Base-by-base conservation (phyloP, 2,329 filamentous ascomycete species). In the Cladosporium phlei region DNA sequence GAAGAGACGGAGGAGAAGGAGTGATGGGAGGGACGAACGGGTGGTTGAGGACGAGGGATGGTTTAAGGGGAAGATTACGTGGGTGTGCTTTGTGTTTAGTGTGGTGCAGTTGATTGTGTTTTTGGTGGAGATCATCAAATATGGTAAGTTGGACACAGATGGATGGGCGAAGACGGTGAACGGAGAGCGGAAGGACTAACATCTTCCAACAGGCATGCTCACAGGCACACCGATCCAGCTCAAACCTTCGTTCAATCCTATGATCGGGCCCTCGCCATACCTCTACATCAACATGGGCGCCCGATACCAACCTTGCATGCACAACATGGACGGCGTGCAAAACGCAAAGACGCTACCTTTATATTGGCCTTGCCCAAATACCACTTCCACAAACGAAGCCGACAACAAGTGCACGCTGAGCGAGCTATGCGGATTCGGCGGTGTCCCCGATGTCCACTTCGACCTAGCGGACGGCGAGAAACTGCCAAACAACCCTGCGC, bases 201-300 rank as follows among this genome's bases (percentile, higher is more conserved):
- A 20, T 14, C 16, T 30, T 12, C n/a, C 20, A 7, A 10, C 53
- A 89, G 86, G 76, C 43, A 76, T 85, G 56, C 70, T 90, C 22
- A 96, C 91, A 1, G 86, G 86, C 45, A 84, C 85, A 0, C 79
- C 85, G 16, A 88, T 88, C 61, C 78, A 82, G 69, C 90, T 82
- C 43, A 79, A 91, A 47, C 93, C 93, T 1, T 77, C 76, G 12
- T 95, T 98, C 72, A 98, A 97, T 69, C 86, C 87, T 49, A 95
- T 98, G 88, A 95, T 98, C 61, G 93, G 93, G 0, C 93, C 93
- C 1, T 95, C 90, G 4, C 79, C 83, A 1, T 88, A 88, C 57
- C 81, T 97, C 19, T 80, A 95, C 59, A 95, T 97, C 72, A 95
- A 95, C 67, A 95, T 98, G 88, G 93, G 93, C 49, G 88, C 90